Base-by-base conservation (phyloP, 768 basidiomycete genomes). In the Agaricus sinodeliciosus region DNA sequence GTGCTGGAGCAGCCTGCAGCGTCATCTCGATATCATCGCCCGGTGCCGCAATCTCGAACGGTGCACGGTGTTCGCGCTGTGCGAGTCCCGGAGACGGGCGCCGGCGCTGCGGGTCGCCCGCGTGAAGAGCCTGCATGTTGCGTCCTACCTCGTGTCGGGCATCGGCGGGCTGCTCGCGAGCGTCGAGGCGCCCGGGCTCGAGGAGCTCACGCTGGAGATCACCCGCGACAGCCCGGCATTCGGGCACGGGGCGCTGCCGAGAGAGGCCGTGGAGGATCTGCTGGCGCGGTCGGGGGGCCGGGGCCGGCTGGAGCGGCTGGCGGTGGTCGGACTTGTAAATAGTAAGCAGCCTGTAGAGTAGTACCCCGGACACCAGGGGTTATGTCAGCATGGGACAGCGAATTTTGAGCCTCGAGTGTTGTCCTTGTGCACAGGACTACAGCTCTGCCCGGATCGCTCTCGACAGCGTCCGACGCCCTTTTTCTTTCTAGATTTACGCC, bases 401-500 rank as follows among this genome's bases (percentile, higher is more conserved):
- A 53, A 53, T 53, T 53, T 57, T 55, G 35, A 36, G 36, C 31
- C 34, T n/a, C 18, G 25, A 31, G 22, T 67, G 66, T 69, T 69
- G 65, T 64, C 60, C 63, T 72, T 66, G 60, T 62, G 59, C 60
- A 67, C 62, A 68, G 67, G 68, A 67, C 66, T 64, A 64, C 67
- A 62, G 59, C 58, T 60, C 59, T 59, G 67, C 65, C 67, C 73
- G 72, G 74, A 64, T 72, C 68, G 74, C 74, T 75, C 55, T 59
- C 51, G 57, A 59, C 65, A 70, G 73, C 74, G 68, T 74, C 74
- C 72, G 71, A 61, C 51, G 61, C 66, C 62, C n/a, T n/a, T 63
- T 62, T 62, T 65, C 62, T 62, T 22, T 68, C 67, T 76, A 76
- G 72, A 76, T 67, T 67, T 67, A 57, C 60, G 57, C 63, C 71